Evolutionary conservation across 2,329 filamentous ascomycete species (phyloP), one percentile per base, ranked within the genome.

Genomic region (Blumeriella jaapii): DNA sequence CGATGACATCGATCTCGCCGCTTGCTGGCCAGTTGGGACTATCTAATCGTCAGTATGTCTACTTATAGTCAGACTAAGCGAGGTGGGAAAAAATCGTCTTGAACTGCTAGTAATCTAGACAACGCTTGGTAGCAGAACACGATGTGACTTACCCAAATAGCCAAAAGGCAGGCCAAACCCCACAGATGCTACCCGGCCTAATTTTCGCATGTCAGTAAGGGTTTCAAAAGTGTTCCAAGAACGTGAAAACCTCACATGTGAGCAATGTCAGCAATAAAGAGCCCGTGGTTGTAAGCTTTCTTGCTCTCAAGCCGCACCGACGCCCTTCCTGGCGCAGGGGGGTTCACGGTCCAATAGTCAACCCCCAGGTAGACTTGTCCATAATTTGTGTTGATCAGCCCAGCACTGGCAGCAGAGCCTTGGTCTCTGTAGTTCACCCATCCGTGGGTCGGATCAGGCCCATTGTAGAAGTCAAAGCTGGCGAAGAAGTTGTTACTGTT

Each of bases 151-250:
- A n/a, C n/a, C 41, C 41, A 23, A 41, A 68, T n/a, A 65, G 55
- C 69, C 68, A 72, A 51, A 69, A 82, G 57, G 79, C 75, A 35
- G 81, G 80, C 80, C 81, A 85, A 14, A 73, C 67, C 14, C 81
- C 82, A 46, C 82, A 86, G 32, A 71, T 62, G 2, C 74, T 74
- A 65, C 67, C 47, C 10, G 3, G 82, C 40, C 40, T 42, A 11
- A 7, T 6, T 2, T 3, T 25, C 11, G 14, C 11, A 19, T 16
- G 17, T 34, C 25, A 34, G 24, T 23, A n/a, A n/a, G n/a, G n/a
- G n/a, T n/a, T n/a, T n/a, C n/a, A n/a, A n/a, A n/a, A n/a, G n/a
- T n/a, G n/a, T n/a, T n/a, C n/a, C n/a, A n/a, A n/a, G n/a, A n/a
- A n/a, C 2, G 79, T 14, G 18, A n/a, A 9, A 4, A 25, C 36